phyloP scores from a whole-genome alignment of 306 rosid species.

The Cicer cuneatum region DNA sequence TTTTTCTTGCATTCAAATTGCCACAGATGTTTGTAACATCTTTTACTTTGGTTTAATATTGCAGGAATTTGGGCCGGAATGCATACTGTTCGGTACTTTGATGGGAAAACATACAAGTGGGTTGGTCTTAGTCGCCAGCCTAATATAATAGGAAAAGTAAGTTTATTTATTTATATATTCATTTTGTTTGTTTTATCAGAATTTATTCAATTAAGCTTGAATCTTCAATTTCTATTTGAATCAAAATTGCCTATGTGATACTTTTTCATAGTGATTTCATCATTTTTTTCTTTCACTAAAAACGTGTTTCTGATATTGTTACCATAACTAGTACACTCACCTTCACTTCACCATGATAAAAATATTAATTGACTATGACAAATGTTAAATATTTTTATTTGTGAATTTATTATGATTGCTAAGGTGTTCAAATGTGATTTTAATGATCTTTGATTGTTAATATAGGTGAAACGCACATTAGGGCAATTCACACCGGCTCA shows the following conservation, averaged over 20 bases:
- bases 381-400: background rate
- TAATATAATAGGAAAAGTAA: constrained; percentile 88
- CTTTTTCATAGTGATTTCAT: background rate
- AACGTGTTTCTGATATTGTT: background rate
- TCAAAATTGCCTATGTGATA: background rate
- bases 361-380: background rate
- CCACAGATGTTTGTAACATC: constrained; percentile 29
- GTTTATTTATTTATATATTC: constrained; percentile 31
- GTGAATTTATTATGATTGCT: constrained; percentile 23
- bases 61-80: constrained; percentile 99
- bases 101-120: constrained; percentile 99
- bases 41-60: constrained; percentile 42
- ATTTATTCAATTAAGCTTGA: constrained; percentile 7
- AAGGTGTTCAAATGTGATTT: constrained; percentile 18
- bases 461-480: constrained; percentile 91
- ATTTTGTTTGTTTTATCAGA: constrained; percentile 30
- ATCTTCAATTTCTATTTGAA: constrained; percentile 9
- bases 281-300: background rate
- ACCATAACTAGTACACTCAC: background rate
- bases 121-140: constrained; percentile 99
- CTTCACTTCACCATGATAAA: background rate
- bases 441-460: constrained; percentile 14
- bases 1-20: constrained; percentile 24
- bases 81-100: constrained; percentile 95
- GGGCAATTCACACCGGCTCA: constrained; percentile 95